Base-by-base conservation (phyloP, 1,139 yeast genomes). In the Geotrichum klebahnii region DNA sequence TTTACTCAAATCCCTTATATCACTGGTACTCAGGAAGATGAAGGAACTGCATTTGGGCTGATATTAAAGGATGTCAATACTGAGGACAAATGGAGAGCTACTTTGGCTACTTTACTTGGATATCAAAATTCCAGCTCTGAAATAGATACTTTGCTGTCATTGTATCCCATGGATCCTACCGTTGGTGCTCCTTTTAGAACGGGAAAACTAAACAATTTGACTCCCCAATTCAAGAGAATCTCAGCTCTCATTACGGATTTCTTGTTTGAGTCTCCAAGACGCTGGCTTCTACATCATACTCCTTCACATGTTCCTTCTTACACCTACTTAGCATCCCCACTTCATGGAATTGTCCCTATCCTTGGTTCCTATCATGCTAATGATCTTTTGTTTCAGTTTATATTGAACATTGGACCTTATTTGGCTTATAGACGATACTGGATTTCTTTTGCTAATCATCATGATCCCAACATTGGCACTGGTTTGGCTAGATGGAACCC, bases 171-270 rank as follows among this genome's bases (percentile, higher is more conserved):
- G 5, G 43, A 45, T 17, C 54, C 58, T 1, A 5, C 44, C 3
- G 39, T 26, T 2, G 63, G 63, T 2, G 56, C 59, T 5, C 63
- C 63, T 4, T 59, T 51, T 50, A 39, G 56, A n/a, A 57, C 61
- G 2, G 58, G 56, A 1, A 26, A 22, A 16, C n/a, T 22, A 20
- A 41, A 47, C 38, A 44, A 47, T 6, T 14, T 48, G 5, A 53
- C 46, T 33, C 55, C 57, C 1, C 52, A 57, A 40, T 57, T 29
- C 43, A 59, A 59, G 46, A 52, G 61, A 19, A 24, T 55, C 2
- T 56, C 58, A 5, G 53, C 61, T 10, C 17, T 58, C 14, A 29
- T 59, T 0, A 55, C 55, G 3, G 62, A 59, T 39, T 5, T 55
- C 12, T 38, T 55, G 16, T 57, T 59, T 43, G 56, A 57, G 20